Base-by-base conservation (phyloP, 306 rosid species). In the Argentina anserina region DNA sequence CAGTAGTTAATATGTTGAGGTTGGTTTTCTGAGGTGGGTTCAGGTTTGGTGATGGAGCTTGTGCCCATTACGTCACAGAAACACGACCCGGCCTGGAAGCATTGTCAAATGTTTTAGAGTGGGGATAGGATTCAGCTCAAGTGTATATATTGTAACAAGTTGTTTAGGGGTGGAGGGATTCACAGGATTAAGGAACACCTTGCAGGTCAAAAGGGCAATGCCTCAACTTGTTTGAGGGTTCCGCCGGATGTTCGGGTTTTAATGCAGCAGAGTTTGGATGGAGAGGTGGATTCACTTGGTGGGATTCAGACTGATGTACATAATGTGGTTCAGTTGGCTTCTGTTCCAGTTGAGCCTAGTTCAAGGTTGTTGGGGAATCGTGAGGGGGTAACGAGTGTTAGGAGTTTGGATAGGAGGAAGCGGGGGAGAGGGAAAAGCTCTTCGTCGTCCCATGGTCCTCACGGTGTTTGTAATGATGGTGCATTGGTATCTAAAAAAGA, bases 121-220 rank as follows among this genome's bases (percentile, higher is more conserved):
- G 98, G 92, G 86, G 98, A 90, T 14, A 90, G 87, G 80, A 84
- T 87, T 49, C 93, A 89, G 74, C 86, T 93, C 23, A 90, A 90
- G 83, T 93, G 97, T 59, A 77, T 87, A 52, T 90, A 93, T 73
- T 93, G 98, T 84, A 71, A 65, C 67, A 90, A 93, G 74, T 73
- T 93, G 85, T 93, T 93, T 76, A 93, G 87, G 82, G 98, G 98
- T 79, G 98, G 96, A 63, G 98, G 97, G 79, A 93, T 93, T 90
- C 98, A 93, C 81, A 90, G 98, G 88, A 90, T 93, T 74, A 93
- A 93, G 81, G 98, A 90, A 78, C 97, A 93, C 67, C 90, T 93
- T 49, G 98, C 98, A 56, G 86, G 97, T 55, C 97, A 84, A 45
- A 90, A 90, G 83, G 97, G 93, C 52, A 93, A 90, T 87, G 97